These are phyloP conservation scores for Populus nigra DNA, from an alignment of 345 rosid genomes.

Conservation along the genomic window DNA sequence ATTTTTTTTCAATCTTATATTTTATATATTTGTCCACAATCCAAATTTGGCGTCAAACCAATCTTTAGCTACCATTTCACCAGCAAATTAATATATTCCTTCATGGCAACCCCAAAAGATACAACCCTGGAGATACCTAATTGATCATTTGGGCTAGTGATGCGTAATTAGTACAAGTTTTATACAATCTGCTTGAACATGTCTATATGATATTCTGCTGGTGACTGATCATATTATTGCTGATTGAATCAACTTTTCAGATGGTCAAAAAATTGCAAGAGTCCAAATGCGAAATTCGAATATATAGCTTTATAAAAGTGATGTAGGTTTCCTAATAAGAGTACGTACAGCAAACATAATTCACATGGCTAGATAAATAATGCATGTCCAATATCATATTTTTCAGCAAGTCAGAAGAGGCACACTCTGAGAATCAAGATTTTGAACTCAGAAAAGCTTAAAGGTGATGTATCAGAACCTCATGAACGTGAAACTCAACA, in stretches of 20 bases:
- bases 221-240: too few relatives aligned
- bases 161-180: too few relatives aligned
- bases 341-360: background rate
- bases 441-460: constrained; percentile 1
- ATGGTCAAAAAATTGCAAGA: too few relatives aligned
- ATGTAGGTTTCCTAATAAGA: background rate
- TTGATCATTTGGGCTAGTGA: too few relatives aligned
- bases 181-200: too few relatives aligned
- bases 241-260: too few relatives aligned
- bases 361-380: background rate
- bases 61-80: background rate
- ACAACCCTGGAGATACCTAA: background rate
- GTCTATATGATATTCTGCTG: too few relatives aligned
- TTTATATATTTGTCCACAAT: background rate
- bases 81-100: background rate
- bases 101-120: background rate
- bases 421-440: background rate
- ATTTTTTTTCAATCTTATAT: background rate
- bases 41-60: constrained; percentile 1
- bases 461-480: constrained; percentile 2
- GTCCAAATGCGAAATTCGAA: too few relatives aligned
- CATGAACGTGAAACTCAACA: constrained; percentile 6
- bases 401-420: background rate
- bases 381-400: background rate
- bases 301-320: background rate